These are phyloP conservation scores for Kwoniella mangroviensis DNA, from an alignment of 768 basidiomycete species.

Conservation along the genomic window DNA sequence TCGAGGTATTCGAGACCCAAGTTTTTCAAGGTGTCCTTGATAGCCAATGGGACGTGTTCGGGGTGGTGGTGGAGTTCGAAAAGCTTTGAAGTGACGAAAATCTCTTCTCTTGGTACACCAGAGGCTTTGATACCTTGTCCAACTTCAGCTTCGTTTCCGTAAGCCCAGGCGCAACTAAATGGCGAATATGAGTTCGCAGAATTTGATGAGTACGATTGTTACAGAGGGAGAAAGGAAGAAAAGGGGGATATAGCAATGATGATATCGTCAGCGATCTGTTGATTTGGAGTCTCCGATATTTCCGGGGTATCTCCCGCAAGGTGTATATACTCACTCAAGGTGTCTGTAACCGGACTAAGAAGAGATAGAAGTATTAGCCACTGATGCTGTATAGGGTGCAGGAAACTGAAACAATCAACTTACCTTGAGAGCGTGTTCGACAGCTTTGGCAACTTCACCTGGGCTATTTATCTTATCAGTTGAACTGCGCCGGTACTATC, in stretches of 20 bases:
- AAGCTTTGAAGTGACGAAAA: slow-evolving; percentile 70
- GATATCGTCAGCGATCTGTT: slow-evolving; percentile 54
- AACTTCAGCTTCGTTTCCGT: slow-evolving; percentile 76
- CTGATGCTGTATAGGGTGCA: neutral
- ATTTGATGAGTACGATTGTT: slow-evolving; percentile 58
- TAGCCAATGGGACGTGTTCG: slow-evolving; percentile 69
- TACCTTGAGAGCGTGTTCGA: slow-evolving; percentile 53
- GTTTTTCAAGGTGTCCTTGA: slow-evolving; percentile 65
- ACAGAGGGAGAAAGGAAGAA: neutral
- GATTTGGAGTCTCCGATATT: slow-evolving; percentile 27
- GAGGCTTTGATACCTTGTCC: slow-evolving; percentile 73
- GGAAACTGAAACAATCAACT: slow-evolving; percentile 5
- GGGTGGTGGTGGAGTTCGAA: slow-evolving; percentile 65
- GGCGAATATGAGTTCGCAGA: slow-evolving; percentile 66
- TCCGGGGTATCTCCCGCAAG: slow-evolving; percentile 28
- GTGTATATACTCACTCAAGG: slow-evolving; percentile 62
- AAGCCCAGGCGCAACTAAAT: slow-evolving; percentile 64
- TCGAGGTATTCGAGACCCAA: slow-evolving; percentile 68
- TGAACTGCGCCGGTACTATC: neutral
- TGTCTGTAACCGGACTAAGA: slow-evolving; percentile 48
- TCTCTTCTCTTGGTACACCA: slow-evolving; percentile 66
- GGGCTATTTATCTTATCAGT: slow-evolving; percentile 20
- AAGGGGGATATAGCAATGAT: neutral
- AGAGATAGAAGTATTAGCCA: slow-evolving; percentile 1
- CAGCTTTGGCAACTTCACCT: slow-evolving; percentile 54